Conservation (phyloP, 1,139 yeast genomes). For the Lodderomyces metapsilosis region DNA sequence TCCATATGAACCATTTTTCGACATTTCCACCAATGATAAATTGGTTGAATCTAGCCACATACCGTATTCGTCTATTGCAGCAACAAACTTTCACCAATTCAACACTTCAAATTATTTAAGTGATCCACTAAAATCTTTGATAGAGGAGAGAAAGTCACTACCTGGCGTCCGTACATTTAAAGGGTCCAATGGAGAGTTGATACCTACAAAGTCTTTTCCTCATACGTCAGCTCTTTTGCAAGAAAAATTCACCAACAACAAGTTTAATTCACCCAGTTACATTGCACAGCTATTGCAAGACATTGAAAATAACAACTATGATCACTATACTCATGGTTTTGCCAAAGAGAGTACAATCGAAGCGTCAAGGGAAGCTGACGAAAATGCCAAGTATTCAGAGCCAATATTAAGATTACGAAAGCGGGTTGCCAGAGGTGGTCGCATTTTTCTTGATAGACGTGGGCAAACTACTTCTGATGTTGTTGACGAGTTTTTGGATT, state of each 20-base stretch:
- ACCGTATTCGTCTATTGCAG: constrained; percentile 76
- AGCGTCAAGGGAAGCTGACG: constrained; percentile 19
- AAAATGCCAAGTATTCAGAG: constrained; percentile 42
- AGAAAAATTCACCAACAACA: constrained; percentile 26
- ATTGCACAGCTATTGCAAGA: constrained; percentile 43
- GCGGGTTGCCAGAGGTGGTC: constrained; percentile 72
- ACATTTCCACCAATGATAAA: constrained; percentile 55
- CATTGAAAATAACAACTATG: constrained; percentile 46
- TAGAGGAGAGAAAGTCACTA: constrained; percentile 41
- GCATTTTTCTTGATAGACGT: constrained; percentile 71
- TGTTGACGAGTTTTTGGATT: constrained; percentile 36
- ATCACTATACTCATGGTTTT: constrained; percentile 46
- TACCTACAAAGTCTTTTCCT: constrained; percentile 44
- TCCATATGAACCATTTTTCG: constrained; percentile 84
- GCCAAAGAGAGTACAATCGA: constrained; percentile 12
- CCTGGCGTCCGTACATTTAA: constrained; percentile 48
- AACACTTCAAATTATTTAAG: constrained; percentile 58
- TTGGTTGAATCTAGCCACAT: constrained; percentile 58
- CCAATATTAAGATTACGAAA: constrained; percentile 66
- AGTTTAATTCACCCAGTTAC: constrained; percentile 29
- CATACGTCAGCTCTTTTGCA: constrained; percentile 38
- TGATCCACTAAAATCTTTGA: constrained; percentile 36
- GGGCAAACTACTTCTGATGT: constrained; percentile 39
- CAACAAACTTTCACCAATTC: constrained; percentile 71
- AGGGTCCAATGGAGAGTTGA: constrained; percentile 44